Conservation (phyloP, 2,329 filamentous ascomycete species). For the Scedosporium dehoogii region DNA sequence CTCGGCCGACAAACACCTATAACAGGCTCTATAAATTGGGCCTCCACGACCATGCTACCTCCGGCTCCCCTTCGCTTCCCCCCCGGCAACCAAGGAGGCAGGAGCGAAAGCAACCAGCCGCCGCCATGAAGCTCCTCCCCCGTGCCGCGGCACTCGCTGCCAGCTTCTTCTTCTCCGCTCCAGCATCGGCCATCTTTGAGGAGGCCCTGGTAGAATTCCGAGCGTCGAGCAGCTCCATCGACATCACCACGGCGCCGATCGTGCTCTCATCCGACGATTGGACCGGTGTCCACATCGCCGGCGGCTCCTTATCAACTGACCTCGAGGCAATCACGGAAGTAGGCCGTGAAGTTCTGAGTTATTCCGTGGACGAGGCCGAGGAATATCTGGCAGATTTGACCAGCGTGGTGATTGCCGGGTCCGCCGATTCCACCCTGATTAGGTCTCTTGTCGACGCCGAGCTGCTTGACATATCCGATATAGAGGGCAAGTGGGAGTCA, state of each 20-base stretch:
- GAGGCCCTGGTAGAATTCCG: not conserved
- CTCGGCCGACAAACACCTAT: no score
- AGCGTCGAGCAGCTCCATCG: slow-evolving; percentile 10
- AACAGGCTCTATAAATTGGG: not conserved
- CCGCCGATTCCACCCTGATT: slow-evolving; percentile 54
- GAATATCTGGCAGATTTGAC: slow-evolving; percentile 30
- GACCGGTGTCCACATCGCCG: slow-evolving; percentile 23
- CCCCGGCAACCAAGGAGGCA: not conserved
- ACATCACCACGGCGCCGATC: slow-evolving; percentile 19
- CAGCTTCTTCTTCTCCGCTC: not conserved
- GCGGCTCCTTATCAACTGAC: slow-evolving; percentile 19
- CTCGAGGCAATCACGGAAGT: slow-evolving; percentile 16
- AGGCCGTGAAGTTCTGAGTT: not conserved
- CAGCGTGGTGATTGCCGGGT: slow-evolving; percentile 57
- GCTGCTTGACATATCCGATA: slow-evolving; percentile 35
- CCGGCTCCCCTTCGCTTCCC: no score
- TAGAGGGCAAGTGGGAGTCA: slow-evolving; percentile 59
- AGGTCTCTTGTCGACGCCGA: slow-evolving; percentile 43
- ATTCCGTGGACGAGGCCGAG: slow-evolving; percentile 22
- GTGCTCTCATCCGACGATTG: slow-evolving; percentile 20
- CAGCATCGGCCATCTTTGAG: not conserved
- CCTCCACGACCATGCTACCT: not conserved
- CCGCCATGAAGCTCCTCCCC: not conserved
- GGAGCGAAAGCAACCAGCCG: not conserved
- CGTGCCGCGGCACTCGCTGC: not conserved